Conservation (phyloP, 768 basidiomycete species). For the Leccinum imitatum region DNA sequence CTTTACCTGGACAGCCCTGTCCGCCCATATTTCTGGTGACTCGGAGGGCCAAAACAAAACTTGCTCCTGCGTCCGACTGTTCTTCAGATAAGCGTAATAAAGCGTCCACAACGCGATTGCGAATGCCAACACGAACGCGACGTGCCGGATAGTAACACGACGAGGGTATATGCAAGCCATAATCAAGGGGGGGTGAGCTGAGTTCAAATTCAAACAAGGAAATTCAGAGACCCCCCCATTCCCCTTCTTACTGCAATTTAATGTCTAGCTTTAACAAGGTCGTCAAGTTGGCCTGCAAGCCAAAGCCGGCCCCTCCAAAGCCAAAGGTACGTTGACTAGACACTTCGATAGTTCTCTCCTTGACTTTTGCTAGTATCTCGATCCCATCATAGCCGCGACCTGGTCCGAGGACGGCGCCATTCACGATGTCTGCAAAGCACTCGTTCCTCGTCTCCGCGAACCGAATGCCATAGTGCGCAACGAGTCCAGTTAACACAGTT, state of each 20-base stretch:
- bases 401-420: slow-evolving; percentile 94
- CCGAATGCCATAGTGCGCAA: slow-evolving; percentile 82
- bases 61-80: slow-evolving; percentile 8
- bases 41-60: slow-evolving; percentile 23
- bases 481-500: not conserved
- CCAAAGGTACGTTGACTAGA: slow-evolving; percentile 63
- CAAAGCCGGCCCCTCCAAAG: slow-evolving; percentile 94
- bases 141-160: slow-evolving; percentile 25
- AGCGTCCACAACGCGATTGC: slow-evolving; percentile 22
- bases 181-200: slow-evolving; percentile 10
- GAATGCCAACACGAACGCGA: slow-evolving; percentile 16
- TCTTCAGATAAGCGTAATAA: slow-evolving; percentile 9
- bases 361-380: slow-evolving; percentile 68
- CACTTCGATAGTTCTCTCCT: not conserved
- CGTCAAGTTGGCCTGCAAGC: slow-evolving; percentile 96
- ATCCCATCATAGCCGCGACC: slow-evolving; percentile 95
- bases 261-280: slow-evolving; percentile 89
- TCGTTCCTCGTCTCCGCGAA: slow-evolving; percentile 82
- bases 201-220: slow-evolving; percentile 25
- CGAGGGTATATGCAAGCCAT: slow-evolving; percentile 7
- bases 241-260: not conserved
- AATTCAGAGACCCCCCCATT: not conserved
- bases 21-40: slow-evolving; percentile 45
- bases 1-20: slow-evolving; percentile 56
- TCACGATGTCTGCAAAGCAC: slow-evolving; percentile 88